Conservation (phyloP, 2,329 filamentous ascomycete species). For the Aspergillus sp. region DNA sequence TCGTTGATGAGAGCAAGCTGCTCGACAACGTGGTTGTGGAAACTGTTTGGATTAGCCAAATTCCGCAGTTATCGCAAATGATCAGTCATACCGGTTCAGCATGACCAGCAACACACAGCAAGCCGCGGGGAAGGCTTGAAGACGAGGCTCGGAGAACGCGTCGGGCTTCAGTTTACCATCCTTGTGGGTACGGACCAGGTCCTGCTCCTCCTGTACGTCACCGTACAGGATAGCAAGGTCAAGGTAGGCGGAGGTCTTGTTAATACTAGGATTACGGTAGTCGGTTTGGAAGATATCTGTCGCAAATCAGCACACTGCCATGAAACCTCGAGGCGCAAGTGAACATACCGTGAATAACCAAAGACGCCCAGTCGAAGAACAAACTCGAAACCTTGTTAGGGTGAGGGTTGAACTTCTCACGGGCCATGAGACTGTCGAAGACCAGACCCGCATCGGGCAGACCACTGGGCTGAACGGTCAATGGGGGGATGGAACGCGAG, state of each 20-base stretch:
- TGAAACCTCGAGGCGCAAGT: neutral
- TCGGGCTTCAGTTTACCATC: conserved; percentile 68
- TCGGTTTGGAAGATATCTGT: conserved; percentile 65
- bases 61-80: neutral
- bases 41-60: conserved; percentile 30
- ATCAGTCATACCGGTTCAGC: conserved; percentile 45
- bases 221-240: conserved; percentile 68
- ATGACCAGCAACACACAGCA: conserved; percentile 67
- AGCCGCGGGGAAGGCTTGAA: conserved; percentile 65
- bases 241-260: conserved; percentile 64
- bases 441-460: conserved; percentile 58
- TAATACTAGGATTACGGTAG: conserved; percentile 51
- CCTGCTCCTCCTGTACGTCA: conserved; percentile 47
- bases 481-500: conserved; percentile 56
- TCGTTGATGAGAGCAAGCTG: conserved; percentile 84
- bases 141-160: conserved; percentile 62
- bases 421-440: conserved; percentile 39
- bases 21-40: conserved; percentile 79
- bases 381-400: conserved; percentile 67
- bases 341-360: conserved; percentile 60
- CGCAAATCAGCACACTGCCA: neutral
- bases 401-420: conserved; percentile 44
- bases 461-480: conserved; percentile 54
- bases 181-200: conserved; percentile 54
- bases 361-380: conserved; percentile 65